These are phyloP conservation scores for Sporisorium sorghi DNA, from an alignment of 1,284 basidiomycete genomes.

Conservation along the genomic window DNA sequence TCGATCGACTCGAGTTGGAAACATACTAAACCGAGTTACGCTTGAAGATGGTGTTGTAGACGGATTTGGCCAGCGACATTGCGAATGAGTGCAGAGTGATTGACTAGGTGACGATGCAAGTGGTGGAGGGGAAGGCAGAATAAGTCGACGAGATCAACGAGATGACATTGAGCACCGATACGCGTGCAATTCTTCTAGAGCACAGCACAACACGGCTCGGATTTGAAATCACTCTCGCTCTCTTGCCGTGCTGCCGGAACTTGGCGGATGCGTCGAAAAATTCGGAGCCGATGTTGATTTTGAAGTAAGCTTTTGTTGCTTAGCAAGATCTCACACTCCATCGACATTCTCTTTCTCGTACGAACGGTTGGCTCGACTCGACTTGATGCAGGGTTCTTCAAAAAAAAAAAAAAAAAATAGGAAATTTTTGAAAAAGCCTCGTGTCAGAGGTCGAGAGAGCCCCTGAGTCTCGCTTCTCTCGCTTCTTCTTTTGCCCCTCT, in stretches of 20 bases:
- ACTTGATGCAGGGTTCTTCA: conserved; percentile 12
- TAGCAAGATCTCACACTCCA: background rate
- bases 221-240: conserved; percentile 45
- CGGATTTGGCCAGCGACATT: conserved; percentile 56
- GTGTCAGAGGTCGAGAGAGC: background rate
- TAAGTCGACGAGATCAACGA: background rate
- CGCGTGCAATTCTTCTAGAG: conserved; percentile 30
- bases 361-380: conserved; percentile 10
- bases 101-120: conserved; percentile 19
- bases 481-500: background rate
- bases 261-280: conserved; percentile 15
- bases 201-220: conserved; percentile 1
- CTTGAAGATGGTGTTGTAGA: conserved; percentile 66
- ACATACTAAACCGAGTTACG: conserved; percentile 66
- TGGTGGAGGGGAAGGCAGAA: conserved; percentile 11
- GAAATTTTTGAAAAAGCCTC: no score
- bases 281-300: conserved; percentile 24
- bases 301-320: no score
- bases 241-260: no score
- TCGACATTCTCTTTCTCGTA: no score
- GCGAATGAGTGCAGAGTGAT: conserved; percentile 15
- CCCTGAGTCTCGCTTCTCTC: conserved; percentile 27
- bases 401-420: background rate
- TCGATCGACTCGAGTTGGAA: conserved; percentile 1
- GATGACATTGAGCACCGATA: conserved; percentile 5